Evolutionary conservation across 2,329 filamentous ascomycete species (phyloP).

Genomic region (Ascosphaera apis): DNA sequence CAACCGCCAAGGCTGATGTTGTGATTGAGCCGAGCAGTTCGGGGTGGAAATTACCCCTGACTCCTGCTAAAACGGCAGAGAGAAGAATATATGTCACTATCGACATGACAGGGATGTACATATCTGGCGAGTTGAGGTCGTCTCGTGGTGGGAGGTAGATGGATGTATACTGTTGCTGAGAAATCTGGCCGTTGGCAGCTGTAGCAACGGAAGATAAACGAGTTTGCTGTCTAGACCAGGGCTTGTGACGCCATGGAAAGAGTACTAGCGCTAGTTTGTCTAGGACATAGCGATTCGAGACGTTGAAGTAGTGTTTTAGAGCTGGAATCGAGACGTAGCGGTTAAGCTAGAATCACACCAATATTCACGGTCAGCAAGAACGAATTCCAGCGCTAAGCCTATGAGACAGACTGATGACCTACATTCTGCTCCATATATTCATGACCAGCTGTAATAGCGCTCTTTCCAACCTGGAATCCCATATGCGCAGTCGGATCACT

Average conservation of each 20-base stretch:
- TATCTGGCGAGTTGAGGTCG: conserved; percentile 92
- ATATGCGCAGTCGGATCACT: conserved; percentile 89
- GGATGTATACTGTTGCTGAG: conserved; percentile 29
- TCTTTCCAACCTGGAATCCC: conserved; percentile 82
- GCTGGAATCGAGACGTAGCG: conserved; percentile 79
- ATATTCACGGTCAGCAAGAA: conserved; percentile 1
- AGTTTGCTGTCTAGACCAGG: conserved; percentile 80
- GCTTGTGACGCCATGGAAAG: conserved; percentile 93
- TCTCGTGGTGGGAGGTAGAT: conserved; percentile 74
- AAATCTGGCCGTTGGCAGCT: conserved; percentile 35
- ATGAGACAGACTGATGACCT: conserved; percentile 11
- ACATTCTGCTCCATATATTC: conserved; percentile 94
- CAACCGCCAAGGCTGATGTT: conserved; percentile 58
- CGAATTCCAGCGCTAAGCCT: neutral
- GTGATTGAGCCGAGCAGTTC: conserved; percentile 81
- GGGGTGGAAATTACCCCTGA: conserved; percentile 79
- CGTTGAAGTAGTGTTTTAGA: conserved; percentile 98
- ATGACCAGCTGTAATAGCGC: conserved; percentile 71
- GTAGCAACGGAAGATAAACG: conserved; percentile 19
- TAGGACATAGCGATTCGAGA: conserved; percentile 89
- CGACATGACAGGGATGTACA: conserved; percentile 99
- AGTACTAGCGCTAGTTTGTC: conserved; percentile 84
- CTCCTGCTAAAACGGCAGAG: conserved; percentile 69
- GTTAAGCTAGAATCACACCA: conserved; percentile 30
- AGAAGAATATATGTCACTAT: conserved; percentile 93